Percentiles rank a stretch among this genome's conserved stretches.
These are phyloP conservation scores for Saussurea involucrata DNA, from an alignment of 129 eudicot species.

Conservation along the genomic window DNA sequence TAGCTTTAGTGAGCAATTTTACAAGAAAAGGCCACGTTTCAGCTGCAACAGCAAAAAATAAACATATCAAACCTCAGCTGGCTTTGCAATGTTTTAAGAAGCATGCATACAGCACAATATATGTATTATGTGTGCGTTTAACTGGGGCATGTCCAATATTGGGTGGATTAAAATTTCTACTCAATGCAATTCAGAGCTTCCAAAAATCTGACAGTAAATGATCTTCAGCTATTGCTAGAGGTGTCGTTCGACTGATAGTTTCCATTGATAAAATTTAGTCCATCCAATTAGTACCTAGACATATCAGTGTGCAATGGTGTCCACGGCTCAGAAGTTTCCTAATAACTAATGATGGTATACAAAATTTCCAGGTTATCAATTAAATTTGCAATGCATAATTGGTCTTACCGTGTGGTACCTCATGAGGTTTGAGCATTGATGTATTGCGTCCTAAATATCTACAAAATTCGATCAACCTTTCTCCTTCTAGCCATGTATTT, in stretches of 20 bases:
- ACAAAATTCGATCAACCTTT: constrained; percentile 58
- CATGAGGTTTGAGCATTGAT: constrained; percentile 56
- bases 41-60: constrained; percentile 42
- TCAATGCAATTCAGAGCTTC: constrained; percentile 3
- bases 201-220: neutral
- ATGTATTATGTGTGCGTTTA: neutral
- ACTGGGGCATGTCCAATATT: constrained; percentile 7
- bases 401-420: constrained; percentile 75
- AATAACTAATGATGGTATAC: neutral
- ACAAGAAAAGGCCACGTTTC: constrained; percentile 93
- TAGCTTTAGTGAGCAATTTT: constrained; percentile 58
- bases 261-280: neutral
- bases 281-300: neutral
- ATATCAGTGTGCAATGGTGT: neutral
- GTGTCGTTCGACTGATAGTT: neutral
- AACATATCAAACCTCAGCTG: constrained; percentile 8
- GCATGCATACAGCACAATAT: neutral
- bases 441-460: constrained; percentile 66
- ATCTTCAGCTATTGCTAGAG: neutral
- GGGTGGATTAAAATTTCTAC: neutral
- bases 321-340: neutral
- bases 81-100: neutral
- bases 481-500: constrained; percentile 85
- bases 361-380: neutral
- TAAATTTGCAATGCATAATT: neutral